Evolutionary conservation across 177 flowering plant species (phyloP).

Genomic region (Vitis hybrid): DNA sequence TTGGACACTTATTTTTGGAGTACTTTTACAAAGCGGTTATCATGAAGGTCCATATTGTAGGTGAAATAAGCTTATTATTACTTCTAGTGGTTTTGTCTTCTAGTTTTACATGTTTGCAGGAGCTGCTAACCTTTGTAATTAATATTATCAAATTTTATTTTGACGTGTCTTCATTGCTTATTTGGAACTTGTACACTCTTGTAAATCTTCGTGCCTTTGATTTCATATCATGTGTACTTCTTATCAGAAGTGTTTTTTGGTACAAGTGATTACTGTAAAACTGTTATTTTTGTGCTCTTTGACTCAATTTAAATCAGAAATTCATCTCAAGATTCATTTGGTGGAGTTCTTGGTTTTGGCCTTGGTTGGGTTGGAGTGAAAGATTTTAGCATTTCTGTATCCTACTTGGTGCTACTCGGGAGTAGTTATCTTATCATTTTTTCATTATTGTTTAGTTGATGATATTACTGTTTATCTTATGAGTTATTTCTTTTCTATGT

Average conservation of each 20-base stretch:
- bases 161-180: background rate
- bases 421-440: conserved; percentile 3
- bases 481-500: background rate
- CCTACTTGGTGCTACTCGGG: conserved; percentile 29
- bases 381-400: conserved; percentile 37
- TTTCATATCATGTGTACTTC: background rate
- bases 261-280: conserved; percentile 1
- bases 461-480: background rate
- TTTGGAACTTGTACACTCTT: background rate
- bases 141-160: background rate
- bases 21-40: too few relatives aligned
- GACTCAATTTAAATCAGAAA: conserved; percentile 43
- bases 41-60: too few relatives aligned
- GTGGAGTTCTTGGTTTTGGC: conserved; percentile 43
- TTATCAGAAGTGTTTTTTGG: background rate
- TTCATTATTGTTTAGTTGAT: background rate
- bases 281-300: conserved; percentile 34
- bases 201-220: background rate
- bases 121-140: background rate
- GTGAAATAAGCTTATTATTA: too few relatives aligned
- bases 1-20: too few relatives aligned
- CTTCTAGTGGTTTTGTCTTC: too few relatives aligned
- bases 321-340: conserved; percentile 35
- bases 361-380: conserved; percentile 29
- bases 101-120: too few relatives aligned